phyloP scores from a whole-genome alignment of 2,329 filamentous ascomycete genomes.

The Sporothrix curviconia region DNA sequence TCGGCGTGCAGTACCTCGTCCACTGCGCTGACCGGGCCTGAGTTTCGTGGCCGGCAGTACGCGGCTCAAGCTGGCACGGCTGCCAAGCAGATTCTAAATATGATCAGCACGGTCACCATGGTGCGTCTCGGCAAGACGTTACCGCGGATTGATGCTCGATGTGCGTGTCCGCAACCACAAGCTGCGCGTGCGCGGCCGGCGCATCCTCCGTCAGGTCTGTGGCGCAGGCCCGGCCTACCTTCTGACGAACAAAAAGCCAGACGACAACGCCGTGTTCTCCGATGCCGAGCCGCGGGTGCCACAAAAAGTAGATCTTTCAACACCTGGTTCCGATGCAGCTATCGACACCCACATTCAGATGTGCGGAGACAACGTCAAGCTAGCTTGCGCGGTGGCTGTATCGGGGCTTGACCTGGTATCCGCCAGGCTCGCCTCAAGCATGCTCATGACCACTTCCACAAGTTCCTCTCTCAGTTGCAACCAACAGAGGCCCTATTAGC shows the following conservation, averaged over 20 bases:
- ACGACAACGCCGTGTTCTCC: neutral
- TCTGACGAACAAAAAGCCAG: neutral
- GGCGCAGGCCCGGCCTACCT: conserved; percentile 2
- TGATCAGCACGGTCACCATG: conserved; percentile 39
- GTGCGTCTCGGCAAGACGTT: conserved; percentile 36
- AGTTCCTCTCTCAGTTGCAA: neutral
- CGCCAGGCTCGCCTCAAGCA: conserved; percentile 4
- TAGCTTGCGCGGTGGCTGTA: conserved; percentile 14
- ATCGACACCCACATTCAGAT: conserved; percentile 11
- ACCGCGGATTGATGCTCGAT: conserved; percentile 18
- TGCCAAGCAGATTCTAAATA: conserved; percentile 38
- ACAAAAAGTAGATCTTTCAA: neutral
- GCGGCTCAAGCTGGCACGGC: conserved; percentile 39
- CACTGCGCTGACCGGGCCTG: conserved; percentile 32
- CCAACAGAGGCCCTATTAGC: neutral
- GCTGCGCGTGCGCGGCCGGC: conserved; percentile 9
- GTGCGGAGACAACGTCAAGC: conserved; percentile 10
- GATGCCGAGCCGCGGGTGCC: too few species aligned
- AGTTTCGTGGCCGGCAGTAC: conserved; percentile 40
- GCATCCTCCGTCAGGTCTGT: conserved; percentile 13
- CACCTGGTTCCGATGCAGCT: neutral
- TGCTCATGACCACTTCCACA: conserved; percentile 4
- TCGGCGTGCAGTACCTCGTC: conserved; percentile 27
- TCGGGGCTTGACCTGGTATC: conserved; percentile 10
- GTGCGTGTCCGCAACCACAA: conserved; percentile 15